Conservation (phyloP, 108 stramenopile species). For the Conticribra weissflogii region DNA sequence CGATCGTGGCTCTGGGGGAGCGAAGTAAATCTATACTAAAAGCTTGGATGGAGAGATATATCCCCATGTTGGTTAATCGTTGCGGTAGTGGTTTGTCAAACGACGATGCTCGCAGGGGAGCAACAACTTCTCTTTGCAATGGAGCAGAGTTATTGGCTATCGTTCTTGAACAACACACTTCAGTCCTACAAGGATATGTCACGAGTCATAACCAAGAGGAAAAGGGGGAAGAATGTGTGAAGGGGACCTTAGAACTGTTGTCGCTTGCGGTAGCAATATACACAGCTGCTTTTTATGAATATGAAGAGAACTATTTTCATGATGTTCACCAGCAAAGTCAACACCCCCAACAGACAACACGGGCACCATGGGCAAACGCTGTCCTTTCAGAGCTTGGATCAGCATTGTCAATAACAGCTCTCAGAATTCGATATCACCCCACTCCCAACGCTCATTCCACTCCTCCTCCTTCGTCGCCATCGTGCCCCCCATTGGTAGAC, state of each 20-base stretch:
- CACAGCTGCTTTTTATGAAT: constrained; percentile 24
- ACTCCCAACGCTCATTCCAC: constrained; percentile 29
- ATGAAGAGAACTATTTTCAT: constrained; percentile 24
- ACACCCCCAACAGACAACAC: constrained; percentile 6
- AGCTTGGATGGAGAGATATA: constrained; percentile 39
- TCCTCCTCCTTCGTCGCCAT: constrained; percentile 31
- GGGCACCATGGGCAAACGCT: constrained; percentile 35
- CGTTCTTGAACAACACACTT: constrained; percentile 27
- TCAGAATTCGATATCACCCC: constrained; percentile 66
- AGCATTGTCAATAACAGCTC: constrained; percentile 58
- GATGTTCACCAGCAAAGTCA: not conserved
- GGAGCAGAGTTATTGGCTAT: constrained; percentile 20
- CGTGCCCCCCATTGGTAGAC: constrained; percentile 59
- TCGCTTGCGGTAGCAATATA: constrained; percentile 52
- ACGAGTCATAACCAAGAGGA: constrained; percentile 7
- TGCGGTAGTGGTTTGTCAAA: not conserved
- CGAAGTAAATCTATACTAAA: constrained; percentile 17
- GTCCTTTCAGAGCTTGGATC: constrained; percentile 66
- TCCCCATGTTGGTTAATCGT: constrained; percentile 34
- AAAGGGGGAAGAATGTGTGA: constrained; percentile 61
- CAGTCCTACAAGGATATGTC: constrained; percentile 3
- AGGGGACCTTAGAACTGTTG: constrained; percentile 67
- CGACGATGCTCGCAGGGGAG: not conserved
- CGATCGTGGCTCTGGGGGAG: constrained; percentile 1
- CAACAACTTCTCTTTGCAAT: not conserved